Evolutionary conservation across 1,284 basidiomycete species (phyloP).

Genomic region (Heterobasidion irregulare): DNA sequence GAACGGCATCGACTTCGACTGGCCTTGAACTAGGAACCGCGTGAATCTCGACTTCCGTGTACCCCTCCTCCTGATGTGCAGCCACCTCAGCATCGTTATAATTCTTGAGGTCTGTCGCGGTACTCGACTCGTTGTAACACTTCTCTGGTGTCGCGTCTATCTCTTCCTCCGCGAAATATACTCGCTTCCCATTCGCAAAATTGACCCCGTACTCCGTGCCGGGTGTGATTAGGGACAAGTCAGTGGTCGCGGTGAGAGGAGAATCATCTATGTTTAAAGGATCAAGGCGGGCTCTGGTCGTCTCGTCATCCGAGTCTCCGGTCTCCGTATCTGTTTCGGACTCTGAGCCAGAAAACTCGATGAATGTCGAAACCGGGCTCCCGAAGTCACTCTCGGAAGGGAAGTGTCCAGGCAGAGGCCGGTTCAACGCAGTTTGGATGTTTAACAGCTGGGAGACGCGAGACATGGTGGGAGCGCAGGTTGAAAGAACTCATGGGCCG

Average conservation of each 20-base stretch:
- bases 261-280: not conserved
- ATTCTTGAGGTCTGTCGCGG: not conserved
- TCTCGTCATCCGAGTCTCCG: not conserved
- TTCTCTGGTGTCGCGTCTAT: not conserved
- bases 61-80: not conserved
- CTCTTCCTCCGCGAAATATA: not conserved
- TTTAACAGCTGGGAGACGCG: no score
- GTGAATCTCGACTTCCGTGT: not conserved
- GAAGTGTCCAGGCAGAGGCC: not conserved
- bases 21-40: no score
- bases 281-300: not conserved
- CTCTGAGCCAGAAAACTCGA: not conserved
- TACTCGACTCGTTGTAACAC: not conserved
- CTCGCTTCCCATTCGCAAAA: not conserved
- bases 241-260: not conserved
- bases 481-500: no score
- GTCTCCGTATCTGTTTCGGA: not conserved
- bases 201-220: not conserved
- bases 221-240: not conserved
- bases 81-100: not conserved
- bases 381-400: not conserved
- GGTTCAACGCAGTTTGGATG: not conserved
- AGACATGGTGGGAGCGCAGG: no score
- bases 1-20: no score
- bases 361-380: not conserved